Conservation (phyloP, 2,329 filamentous ascomycete species). For the Aureobasidium namibiae region DNA sequence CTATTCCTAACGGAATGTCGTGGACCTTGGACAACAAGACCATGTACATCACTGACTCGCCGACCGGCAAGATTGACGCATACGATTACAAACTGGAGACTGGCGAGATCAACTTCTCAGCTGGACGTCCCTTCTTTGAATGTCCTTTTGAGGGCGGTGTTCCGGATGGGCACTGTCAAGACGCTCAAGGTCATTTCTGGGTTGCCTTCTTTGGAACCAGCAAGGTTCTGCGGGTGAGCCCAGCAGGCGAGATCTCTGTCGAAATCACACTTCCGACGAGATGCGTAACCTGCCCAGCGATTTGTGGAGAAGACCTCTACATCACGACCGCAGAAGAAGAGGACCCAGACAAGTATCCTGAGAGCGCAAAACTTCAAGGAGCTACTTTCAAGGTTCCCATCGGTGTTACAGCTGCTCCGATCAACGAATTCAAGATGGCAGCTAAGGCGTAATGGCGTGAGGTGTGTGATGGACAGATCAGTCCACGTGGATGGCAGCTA, state of each 20-base stretch:
- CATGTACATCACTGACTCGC: constrained; percentile 79
- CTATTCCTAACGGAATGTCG: constrained; percentile 76
- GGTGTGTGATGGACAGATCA: not conserved
- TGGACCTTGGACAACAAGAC: constrained; percentile 67
- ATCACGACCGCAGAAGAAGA: constrained; percentile 72
- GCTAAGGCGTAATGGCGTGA: constrained; percentile 15
- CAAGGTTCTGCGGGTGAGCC: constrained; percentile 65
- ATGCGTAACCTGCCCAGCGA: constrained; percentile 73
- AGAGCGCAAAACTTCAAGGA: constrained; percentile 58
- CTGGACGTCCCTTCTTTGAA: constrained; percentile 64
- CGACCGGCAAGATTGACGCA: constrained; percentile 59
- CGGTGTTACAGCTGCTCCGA: constrained; percentile 56
- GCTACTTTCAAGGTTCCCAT: constrained; percentile 71
- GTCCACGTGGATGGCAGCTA: not conserved
- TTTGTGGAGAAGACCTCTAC: constrained; percentile 65
- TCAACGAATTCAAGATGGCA: constrained; percentile 53
- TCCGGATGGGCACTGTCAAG: constrained; percentile 79
- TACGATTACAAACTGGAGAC: constrained; percentile 64
- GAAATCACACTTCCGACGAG: constrained; percentile 68
- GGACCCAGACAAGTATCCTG: constrained; percentile 53
- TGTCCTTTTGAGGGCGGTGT: constrained; percentile 55
- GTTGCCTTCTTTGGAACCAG: constrained; percentile 74
- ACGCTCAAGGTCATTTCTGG: constrained; percentile 82
- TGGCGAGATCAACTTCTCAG: constrained; percentile 56
- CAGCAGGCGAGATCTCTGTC: constrained; percentile 61